phyloP scores from a whole-genome alignment of 1,284 basidiomycete genomes.

The Coniferiporia weirii region DNA sequence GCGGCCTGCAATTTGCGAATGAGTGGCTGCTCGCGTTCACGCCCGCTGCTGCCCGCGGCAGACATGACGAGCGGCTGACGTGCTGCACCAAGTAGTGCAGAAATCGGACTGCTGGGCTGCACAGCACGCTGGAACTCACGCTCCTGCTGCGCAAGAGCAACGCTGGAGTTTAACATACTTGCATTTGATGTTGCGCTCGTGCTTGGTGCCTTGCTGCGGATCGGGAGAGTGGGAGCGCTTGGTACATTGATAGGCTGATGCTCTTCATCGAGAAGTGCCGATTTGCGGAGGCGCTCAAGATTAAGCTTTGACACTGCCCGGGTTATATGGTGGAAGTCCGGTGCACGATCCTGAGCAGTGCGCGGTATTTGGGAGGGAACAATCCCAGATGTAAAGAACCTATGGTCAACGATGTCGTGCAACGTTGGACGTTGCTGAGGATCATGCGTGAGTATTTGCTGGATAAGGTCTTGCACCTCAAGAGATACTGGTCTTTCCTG shows the following conservation, averaged over 20 bases:
- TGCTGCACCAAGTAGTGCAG: constrained; percentile 84
- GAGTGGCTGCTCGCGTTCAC: constrained; percentile 44
- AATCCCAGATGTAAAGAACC: constrained; percentile 80
- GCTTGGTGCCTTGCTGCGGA: constrained; percentile 16
- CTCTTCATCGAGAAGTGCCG: constrained; percentile 58
- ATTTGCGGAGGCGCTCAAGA: constrained; percentile 58
- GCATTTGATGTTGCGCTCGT: constrained; percentile 21
- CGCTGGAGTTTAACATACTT: constrained; percentile 33
- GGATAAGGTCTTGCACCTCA: constrained; percentile 77
- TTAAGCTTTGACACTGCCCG: constrained; percentile 63
- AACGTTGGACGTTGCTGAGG: constrained; percentile 79
- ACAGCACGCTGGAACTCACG: constrained; percentile 94
- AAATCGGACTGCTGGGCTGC: constrained; percentile 92
- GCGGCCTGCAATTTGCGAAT: constrained; percentile 51
- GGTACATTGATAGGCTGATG: constrained; percentile 38
- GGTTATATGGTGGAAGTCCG: constrained; percentile 71
- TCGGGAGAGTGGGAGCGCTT: constrained; percentile 23
- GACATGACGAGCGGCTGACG: constrained; percentile 83
- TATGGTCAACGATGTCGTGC: constrained; percentile 80
- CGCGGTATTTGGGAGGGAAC: constrained; percentile 79
- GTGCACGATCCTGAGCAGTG: constrained; percentile 68
- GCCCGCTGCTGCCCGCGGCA: constrained; percentile 31
- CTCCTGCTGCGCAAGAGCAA: constrained; percentile 80
- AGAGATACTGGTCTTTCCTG: constrained; percentile 66
- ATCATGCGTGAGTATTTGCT: constrained; percentile 80